Evolutionary conservation across 768 basidiomycete species (phyloP).

Genomic region (Trametes maxima): DNA sequence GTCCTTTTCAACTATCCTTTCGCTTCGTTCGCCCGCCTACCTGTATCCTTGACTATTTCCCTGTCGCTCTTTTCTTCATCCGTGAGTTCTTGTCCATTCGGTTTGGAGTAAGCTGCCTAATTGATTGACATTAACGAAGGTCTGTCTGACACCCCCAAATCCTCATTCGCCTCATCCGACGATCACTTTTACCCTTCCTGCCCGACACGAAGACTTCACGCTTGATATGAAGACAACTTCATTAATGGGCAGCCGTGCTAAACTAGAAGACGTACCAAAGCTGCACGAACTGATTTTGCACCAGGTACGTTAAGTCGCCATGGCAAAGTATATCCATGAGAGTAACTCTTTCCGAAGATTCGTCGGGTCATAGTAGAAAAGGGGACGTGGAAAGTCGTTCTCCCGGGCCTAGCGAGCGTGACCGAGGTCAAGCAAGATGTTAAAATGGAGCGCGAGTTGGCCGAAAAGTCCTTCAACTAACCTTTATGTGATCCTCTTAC

Average conservation of each 20-base stretch:
- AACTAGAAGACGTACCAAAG: conserved; percentile 96
- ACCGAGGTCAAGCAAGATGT: conserved; percentile 36
- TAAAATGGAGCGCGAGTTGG: conserved; percentile 28
- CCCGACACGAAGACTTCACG: conserved; percentile 64
- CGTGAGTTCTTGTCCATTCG: conserved; percentile 42
- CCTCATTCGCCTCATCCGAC: conserved; percentile 54
- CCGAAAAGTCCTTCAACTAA: background rate
- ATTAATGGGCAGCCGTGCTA: conserved; percentile 94
- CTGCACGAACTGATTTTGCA: conserved; percentile 91
- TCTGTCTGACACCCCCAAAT: conserved; percentile 64
- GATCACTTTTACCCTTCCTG: conserved; percentile 73
- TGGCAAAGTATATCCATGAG: conserved; percentile 27
- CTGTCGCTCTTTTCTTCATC: conserved; percentile 72
- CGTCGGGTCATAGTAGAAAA: conserved; percentile 36
- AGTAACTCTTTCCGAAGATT: conserved; percentile 23
- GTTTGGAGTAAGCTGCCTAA: conserved; percentile 1
- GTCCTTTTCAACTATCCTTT: conserved; percentile 86
- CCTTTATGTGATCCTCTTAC: background rate
- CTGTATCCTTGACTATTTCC: conserved; percentile 79
- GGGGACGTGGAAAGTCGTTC: conserved; percentile 65
- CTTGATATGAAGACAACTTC: conserved; percentile 88
- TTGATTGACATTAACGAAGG: conserved; percentile 39
- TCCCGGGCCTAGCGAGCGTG: conserved; percentile 61
- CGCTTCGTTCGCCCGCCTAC: conserved; percentile 79
- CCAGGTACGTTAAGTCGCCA: conserved; percentile 59